Percentiles rank a stretch among this genome's conserved stretches.
phyloP scores from a whole-genome alignment of 129 eudicot genomes.

The Pulicaria dysenterica region DNA sequence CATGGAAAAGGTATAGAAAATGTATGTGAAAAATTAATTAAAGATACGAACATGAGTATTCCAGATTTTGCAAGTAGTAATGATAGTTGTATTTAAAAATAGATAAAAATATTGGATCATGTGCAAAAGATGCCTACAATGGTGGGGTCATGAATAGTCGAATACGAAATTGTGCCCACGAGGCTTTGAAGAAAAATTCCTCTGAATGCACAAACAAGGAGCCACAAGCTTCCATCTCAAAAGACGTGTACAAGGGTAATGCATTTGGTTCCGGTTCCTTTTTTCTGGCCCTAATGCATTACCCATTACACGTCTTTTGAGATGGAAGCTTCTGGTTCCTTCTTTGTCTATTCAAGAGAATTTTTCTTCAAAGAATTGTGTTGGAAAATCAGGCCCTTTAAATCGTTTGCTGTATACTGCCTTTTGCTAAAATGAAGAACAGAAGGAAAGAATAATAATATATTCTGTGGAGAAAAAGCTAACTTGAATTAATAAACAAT shows the following conservation, averaged over 20 bases:
- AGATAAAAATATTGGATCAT: conserved; percentile 60
- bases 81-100: conserved; percentile 37
- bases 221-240: conserved; percentile 51
- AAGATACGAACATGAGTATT: conserved; percentile 8
- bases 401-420: too few species aligned
- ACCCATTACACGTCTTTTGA: conserved; percentile 64
- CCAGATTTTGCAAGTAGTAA: conserved; percentile 15
- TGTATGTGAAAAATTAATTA: conserved; percentile 33
- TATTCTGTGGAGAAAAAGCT: too few species aligned
- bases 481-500: too few species aligned
- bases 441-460: too few species aligned
- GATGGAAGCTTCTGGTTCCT: conserved; percentile 45
- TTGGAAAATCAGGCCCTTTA: too few species aligned
- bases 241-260: conserved; percentile 65
- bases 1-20: conserved; percentile 49
- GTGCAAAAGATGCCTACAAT: conserved; percentile 57
- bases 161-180: conserved; percentile 44
- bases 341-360: conserved; percentile 74
- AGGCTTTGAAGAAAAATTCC: conserved; percentile 51
- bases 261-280: conserved; percentile 52
- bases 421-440: too few species aligned
- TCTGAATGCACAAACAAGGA: conserved; percentile 63
- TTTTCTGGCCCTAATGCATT: conserved; percentile 53
- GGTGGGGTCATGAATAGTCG: conserved; percentile 57
- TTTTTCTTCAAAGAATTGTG: conserved; percentile 47